These are phyloP conservation scores for Leccinellum albellum DNA, from an alignment of 768 basidiomycete species.

Conservation along the genomic window DNA sequence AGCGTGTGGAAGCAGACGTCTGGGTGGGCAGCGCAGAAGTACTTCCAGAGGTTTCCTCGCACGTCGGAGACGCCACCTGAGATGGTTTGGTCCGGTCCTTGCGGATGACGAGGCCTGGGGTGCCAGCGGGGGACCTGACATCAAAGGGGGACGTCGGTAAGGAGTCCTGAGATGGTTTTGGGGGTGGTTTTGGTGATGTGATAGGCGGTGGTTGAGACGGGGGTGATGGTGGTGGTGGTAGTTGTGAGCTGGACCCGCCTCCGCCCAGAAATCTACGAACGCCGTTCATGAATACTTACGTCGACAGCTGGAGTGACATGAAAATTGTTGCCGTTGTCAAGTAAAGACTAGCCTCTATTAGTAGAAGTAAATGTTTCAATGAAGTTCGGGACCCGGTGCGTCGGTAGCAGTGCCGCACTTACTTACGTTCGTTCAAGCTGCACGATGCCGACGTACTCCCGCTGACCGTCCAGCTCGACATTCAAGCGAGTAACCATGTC, in stretches of 20 bases:
- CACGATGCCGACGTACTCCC: constrained; percentile 17
- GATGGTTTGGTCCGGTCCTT: constrained; percentile 44
- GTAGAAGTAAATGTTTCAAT: background rate
- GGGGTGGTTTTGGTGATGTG: constrained; percentile 26
- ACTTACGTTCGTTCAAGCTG: constrained; percentile 13
- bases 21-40: constrained; percentile 24
- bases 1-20: constrained; percentile 16
- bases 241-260: constrained; percentile 37
- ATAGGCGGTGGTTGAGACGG: constrained; percentile 10
- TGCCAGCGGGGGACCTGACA: constrained; percentile 17
- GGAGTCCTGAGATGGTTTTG: constrained; percentile 43
- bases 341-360: background rate
- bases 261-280: constrained; percentile 61
- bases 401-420: background rate
- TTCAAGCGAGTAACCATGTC: constrained; percentile 48
- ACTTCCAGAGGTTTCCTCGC: constrained; percentile 24
- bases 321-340: constrained; percentile 14
- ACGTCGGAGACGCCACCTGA: constrained; percentile 19
- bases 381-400: background rate
- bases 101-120: constrained; percentile 43
- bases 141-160: constrained; percentile 29
- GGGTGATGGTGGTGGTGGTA: constrained; percentile 21
- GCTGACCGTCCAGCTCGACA: constrained; percentile 1
- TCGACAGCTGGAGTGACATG: constrained; percentile 17
- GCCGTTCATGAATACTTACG: constrained; percentile 54